Evolutionary conservation across 345 rosid species (phyloP).

Genomic region (Salix arbutifolia): DNA sequence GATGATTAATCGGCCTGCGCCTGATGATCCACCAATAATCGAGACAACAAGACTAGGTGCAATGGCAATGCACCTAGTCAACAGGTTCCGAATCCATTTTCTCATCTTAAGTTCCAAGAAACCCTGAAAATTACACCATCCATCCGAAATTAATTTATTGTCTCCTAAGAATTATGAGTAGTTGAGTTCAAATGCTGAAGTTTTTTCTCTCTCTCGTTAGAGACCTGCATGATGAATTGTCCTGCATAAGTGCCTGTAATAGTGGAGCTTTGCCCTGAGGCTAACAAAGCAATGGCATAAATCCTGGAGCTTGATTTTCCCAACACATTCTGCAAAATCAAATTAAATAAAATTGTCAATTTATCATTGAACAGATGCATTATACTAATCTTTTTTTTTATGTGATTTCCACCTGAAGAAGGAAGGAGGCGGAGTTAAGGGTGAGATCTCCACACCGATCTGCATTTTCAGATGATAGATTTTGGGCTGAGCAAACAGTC

Average conservation of each 20-base stretch:
- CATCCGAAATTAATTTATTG: not conserved
- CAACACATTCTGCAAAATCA: slow-evolving; percentile 49
- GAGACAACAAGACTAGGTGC: slow-evolving; percentile 57
- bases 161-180: not conserved
- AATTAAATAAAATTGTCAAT: not conserved
- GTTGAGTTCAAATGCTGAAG: not conserved
- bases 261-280: slow-evolving; percentile 69
- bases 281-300: slow-evolving; percentile 59
- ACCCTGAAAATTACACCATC: slow-evolving; percentile 34
- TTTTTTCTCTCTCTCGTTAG: not conserved
- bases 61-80: slow-evolving; percentile 60
- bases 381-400: not conserved
- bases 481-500: slow-evolving; percentile 36
- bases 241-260: slow-evolving; percentile 75
- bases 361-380: not conserved
- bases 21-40: slow-evolving; percentile 53
- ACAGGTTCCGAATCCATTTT: slow-evolving; percentile 51
- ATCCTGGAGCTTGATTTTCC: slow-evolving; percentile 53
- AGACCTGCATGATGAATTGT: slow-evolving; percentile 62
- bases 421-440: slow-evolving; percentile 66
- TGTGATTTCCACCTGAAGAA: slow-evolving; percentile 43
- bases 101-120: slow-evolving; percentile 61
- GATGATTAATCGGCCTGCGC: slow-evolving; percentile 55
- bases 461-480: slow-evolving; percentile 20
- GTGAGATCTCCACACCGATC: slow-evolving; percentile 48